These are phyloP conservation scores for Bryopsis sp. DNA, from an alignment of 139 green algal species.

Conservation along the genomic window DNA sequence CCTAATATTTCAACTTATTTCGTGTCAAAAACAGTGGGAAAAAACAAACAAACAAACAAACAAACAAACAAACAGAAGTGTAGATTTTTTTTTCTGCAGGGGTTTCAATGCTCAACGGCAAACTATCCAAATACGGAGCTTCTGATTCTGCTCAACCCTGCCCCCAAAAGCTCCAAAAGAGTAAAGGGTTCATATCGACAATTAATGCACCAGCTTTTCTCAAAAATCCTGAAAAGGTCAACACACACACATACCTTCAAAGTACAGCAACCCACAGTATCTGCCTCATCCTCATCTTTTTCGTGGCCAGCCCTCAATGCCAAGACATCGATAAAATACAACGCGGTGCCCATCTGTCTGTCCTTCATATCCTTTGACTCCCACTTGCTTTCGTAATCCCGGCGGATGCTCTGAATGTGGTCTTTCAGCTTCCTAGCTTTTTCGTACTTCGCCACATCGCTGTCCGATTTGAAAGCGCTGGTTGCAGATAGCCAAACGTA, in stretches of 20 bases:
- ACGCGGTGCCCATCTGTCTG: conserved; percentile 83
- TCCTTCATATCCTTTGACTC: conserved; percentile 35
- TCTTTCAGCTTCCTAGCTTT: conserved; percentile 87
- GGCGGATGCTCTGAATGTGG: conserved; percentile 42
- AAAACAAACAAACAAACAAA: too few species aligned
- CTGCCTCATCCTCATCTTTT: conserved; percentile 98
- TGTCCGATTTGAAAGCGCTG: conserved; percentile 82
- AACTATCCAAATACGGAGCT: background rate
- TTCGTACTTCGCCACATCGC: conserved; percentile 94
- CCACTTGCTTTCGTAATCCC: conserved; percentile 57
- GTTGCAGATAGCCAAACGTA: conserved; percentile 95
- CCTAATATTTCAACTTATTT: too few species aligned
- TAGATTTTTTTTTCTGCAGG: conserved; percentile 3
- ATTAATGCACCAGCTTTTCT: too few species aligned
- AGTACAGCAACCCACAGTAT: conserved; percentile 91
- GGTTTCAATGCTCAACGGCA: background rate
- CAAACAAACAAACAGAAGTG: conserved; percentile 3
- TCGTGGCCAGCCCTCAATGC: conserved; percentile 96
- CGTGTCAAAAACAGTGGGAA: conserved; percentile 7
- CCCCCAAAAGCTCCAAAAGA: too few species aligned
- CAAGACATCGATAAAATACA: conserved; percentile 98
- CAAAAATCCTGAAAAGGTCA: background rate
- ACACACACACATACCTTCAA: conserved; percentile 63
- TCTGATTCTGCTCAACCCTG: background rate
- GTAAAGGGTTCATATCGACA: too few species aligned